Conservation (phyloP, 352 stramenopile species). For the Lagenidium giganteum region DNA sequence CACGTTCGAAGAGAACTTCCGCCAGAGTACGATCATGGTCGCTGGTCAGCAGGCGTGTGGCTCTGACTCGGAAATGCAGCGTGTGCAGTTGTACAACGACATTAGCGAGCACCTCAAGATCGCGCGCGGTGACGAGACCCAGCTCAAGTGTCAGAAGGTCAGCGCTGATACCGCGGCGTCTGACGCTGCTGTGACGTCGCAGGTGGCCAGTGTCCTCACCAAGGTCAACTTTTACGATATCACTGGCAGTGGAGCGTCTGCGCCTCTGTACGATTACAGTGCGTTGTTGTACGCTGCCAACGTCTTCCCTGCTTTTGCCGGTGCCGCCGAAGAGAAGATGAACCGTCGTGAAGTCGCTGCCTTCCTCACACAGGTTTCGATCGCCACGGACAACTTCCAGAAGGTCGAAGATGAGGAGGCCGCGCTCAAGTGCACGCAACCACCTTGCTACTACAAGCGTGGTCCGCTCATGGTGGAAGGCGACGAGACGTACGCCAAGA, state of each 20-base stretch:
- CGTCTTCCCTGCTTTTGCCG: constrained; percentile 14
- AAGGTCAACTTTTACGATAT: constrained; percentile 4
- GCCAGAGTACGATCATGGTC: neutral
- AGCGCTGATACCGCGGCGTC: neutral
- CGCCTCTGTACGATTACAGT: constrained; percentile 1
- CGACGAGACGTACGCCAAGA: neutral
- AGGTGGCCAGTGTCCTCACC: constrained; percentile 5
- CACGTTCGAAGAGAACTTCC: constrained; percentile 7
- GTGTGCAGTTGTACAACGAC: neutral
- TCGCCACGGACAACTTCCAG: neutral
- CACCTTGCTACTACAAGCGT: constrained; percentile 5
- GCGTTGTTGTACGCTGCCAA: constrained; percentile 3
- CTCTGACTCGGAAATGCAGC: neutral
- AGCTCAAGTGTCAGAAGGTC: constrained; percentile 4
- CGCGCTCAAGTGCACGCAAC: neutral
- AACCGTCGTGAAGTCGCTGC: constrained; percentile 7
- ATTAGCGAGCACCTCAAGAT: constrained; percentile 1
- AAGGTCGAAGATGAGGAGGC: constrained; percentile 7
- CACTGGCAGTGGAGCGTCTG: neutral
- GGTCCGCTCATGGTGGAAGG: constrained; percentile 6
- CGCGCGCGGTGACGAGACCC: neutral
- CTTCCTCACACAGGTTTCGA: constrained; percentile 4
- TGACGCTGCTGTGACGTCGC: neutral
- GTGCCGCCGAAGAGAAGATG: constrained; percentile 2
- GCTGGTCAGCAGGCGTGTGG: neutral